A percentile compares a stretch with the other conserved stretches of the same genome.
phyloP scores from a whole-genome alignment of 1,284 basidiomycete species.

The Fistulina hepatica region DNA sequence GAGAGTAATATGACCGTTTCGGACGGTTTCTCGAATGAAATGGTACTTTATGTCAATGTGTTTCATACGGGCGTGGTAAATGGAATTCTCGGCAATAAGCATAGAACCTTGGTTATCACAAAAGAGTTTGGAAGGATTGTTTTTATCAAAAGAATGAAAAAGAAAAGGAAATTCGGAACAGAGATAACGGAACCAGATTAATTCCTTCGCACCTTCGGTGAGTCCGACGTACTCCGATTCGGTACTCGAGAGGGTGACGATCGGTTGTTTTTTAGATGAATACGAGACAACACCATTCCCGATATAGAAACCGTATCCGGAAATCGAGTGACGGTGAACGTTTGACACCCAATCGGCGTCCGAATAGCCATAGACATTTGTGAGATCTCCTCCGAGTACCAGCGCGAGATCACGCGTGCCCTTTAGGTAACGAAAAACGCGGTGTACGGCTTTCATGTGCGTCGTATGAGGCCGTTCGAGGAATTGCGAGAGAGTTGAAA shows the following conservation, averaged over 20 bases:
- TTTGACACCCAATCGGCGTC: slow-evolving; percentile 21
- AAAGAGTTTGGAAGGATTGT: slow-evolving; percentile 2
- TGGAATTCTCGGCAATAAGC: slow-evolving; percentile 2
- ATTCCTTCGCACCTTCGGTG: slow-evolving; percentile 7
- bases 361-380: slow-evolving; percentile 9
- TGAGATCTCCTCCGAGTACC: neutral
- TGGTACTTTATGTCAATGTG: slow-evolving; percentile 1
- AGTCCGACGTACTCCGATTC: slow-evolving; percentile 10
- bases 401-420: slow-evolving; percentile 1
- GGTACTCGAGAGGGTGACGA: slow-evolving; percentile 9
- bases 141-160: neutral
- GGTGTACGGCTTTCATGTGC: slow-evolving; percentile 1
- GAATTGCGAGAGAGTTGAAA: slow-evolving; percentile 3
- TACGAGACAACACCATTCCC: slow-evolving; percentile 4
- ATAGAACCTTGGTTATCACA: slow-evolving; percentile 1
- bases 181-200: slow-evolving; percentile 4
- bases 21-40: slow-evolving; percentile 1
- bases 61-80: slow-evolving; percentile 1
- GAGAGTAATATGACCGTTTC: neutral
- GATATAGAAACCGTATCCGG: slow-evolving; percentile 4
- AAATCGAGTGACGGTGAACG: neutral
- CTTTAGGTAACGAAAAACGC: neutral
- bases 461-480: slow-evolving; percentile 2
- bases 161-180: slow-evolving; percentile 5
- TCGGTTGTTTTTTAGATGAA: slow-evolving; percentile 4